Percentiles rank a stretch among this genome's conserved stretches.
Conservation (phyloP, 2,329 filamentous ascomycete genomes). For the Rhynchosporium agropyri region DNA sequence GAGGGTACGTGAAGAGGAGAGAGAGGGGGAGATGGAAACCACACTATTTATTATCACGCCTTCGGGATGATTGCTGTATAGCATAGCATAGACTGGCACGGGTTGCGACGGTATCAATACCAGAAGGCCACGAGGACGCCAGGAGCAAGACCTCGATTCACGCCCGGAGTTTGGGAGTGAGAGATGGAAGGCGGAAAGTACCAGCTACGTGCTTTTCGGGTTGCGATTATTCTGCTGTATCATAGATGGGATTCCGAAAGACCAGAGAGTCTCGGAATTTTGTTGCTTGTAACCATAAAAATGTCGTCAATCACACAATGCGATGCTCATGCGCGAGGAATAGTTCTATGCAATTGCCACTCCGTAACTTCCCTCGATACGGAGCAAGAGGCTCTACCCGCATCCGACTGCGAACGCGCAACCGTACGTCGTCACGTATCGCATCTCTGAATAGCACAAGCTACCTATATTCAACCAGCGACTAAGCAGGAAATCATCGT, state of each 20-base stretch:
- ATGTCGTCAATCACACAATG: not conserved
- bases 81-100: not conserved
- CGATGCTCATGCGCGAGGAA: not conserved
- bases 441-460: too few relatives aligned
- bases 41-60: conserved; percentile 1
- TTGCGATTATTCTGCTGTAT: conserved; percentile 12
- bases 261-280: not conserved
- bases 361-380: conserved; percentile 2
- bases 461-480: too few relatives aligned
- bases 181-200: not conserved
- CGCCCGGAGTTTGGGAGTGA: not conserved
- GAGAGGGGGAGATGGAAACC: not conserved
- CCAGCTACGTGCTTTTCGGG: conserved; percentile 13
- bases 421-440: too few relatives aligned
- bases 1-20: conserved; percentile 30
- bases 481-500: too few relatives aligned
- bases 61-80: conserved; percentile 2
- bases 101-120: conserved; percentile 2
- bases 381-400: not conserved
- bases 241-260: conserved; percentile 3
- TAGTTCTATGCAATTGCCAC: not conserved
- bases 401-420: too few relatives aligned
- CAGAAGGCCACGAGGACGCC: not conserved
- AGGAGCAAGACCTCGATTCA: not conserved
- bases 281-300: conserved; percentile 7